Evolutionary conservation across 2,329 filamentous ascomycete genomes (phyloP), one percentile per base, ranked within the genome.

Genomic region (Trichoderma brevicompactum): DNA sequence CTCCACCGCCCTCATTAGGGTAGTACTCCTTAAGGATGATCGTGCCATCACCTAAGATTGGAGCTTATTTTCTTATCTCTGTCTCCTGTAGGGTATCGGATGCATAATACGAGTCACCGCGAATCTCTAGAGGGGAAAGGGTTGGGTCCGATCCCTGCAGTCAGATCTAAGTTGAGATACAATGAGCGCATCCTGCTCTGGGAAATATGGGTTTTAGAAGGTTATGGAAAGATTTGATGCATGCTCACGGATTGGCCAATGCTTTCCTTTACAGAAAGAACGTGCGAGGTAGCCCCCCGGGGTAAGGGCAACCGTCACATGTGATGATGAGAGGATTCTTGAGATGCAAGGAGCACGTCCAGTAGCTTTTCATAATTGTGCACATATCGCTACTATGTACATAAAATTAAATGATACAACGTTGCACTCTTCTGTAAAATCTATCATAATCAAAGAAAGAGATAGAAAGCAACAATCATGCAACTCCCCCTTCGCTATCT

Each of bases 51-150:
- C 34, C 43, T 49, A 60, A 60, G 43, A 60, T 60, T 36, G 46
- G 56, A 60, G 56, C 56, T 60, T 60, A 60, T 60, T 60, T 49
- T 49, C 44, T 60, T 32, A 49, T 49, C 56, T 43, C 2, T 28
- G 38, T 28, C 38, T 55, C 19, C 38, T 41, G 32, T 28, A 38
- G 19, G 34, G 19, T 49, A 49, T 19, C 44, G 1, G 17, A 60
- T 46, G 44, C 56, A 49, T 40, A 40, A 23, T 60, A 40, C 38
- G 38, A 41, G 52, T 49, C 34, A 17, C 32, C 43, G 19, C 56
- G 15, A 40, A 23, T 49, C 19, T 44, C n/a, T 8, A 32, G n/a
- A 38, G 56, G 19, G 7, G 17, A 46, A 40, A 12, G 17, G 32
- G 13, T 46, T 9, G 17, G 32, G 13, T 46, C 13, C 56, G 32